These are phyloP conservation scores for Lecanicillium sp. DNA, from an alignment of 2,329 filamentous ascomycete genomes.

Conservation along the genomic window DNA sequence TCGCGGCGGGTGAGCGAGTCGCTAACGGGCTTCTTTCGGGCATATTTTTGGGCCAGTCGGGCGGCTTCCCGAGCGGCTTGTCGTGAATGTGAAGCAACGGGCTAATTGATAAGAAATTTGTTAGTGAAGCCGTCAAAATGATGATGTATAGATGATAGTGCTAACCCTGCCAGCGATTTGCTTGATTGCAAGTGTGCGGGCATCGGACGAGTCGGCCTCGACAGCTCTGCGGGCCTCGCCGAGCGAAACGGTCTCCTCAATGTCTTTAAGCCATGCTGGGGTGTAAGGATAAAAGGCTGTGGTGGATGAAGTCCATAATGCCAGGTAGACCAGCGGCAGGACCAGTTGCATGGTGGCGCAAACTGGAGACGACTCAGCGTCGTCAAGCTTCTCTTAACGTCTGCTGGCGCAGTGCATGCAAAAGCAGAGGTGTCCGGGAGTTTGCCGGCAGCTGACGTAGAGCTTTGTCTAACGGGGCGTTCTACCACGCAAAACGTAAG, in stretches of 20 bases:
- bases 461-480: no score
- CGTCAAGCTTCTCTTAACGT: no score
- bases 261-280: slow-evolving; percentile 26
- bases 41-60: slow-evolving; percentile 32
- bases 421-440: no score
- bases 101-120: slow-evolving; percentile 18
- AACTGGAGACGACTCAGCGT: background rate
- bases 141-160: background rate
- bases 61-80: slow-evolving; percentile 29
- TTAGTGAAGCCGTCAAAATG: slow-evolving; percentile 1
- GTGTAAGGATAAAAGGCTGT: slow-evolving; percentile 41
- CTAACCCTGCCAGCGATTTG: slow-evolving; percentile 25
- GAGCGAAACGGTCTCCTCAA: slow-evolving; percentile 13
- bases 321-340: slow-evolving; percentile 33
- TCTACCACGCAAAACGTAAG: no score
- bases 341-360: slow-evolving; percentile 31
- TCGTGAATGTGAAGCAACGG: slow-evolving; percentile 21
- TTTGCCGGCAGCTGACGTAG: no score
- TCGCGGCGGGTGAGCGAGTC: slow-evolving; percentile 17
- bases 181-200: slow-evolving; percentile 32
- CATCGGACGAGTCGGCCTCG: slow-evolving; percentile 10
- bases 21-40: slow-evolving; percentile 28
- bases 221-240: slow-evolving; percentile 17
- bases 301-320: slow-evolving; percentile 36
- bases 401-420: no score